A percentile compares a stretch with the other conserved stretches of the same genome.
These are phyloP conservation scores for Chrysoporthe puriensis DNA, from an alignment of 2,329 filamentous ascomycete genomes.

Conservation along the genomic window DNA sequence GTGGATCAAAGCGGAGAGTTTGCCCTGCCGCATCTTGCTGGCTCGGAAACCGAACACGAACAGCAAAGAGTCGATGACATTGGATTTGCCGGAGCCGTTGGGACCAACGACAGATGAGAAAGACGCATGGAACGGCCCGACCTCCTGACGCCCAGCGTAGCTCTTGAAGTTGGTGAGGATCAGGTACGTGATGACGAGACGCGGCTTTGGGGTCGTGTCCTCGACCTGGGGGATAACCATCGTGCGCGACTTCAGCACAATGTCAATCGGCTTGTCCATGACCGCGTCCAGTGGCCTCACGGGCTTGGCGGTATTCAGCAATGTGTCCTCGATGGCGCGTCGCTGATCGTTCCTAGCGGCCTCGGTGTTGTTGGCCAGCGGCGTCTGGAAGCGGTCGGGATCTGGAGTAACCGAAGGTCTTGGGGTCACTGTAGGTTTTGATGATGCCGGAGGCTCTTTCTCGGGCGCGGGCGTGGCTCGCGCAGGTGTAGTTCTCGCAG, in stretches of 20 bases:
- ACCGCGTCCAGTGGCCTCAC: slow-evolving; percentile 77
- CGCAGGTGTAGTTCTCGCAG: slow-evolving; percentile 18
- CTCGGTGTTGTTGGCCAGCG: slow-evolving; percentile 75
- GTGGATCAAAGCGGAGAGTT: slow-evolving; percentile 96
- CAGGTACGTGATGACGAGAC: slow-evolving; percentile 91
- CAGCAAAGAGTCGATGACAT: slow-evolving; percentile 95
- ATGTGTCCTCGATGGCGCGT: slow-evolving; percentile 50
- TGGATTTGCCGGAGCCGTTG: slow-evolving; percentile 97
- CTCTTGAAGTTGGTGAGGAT: slow-evolving; percentile 98
- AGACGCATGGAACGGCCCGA: slow-evolving; percentile 94
- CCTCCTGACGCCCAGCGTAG: slow-evolving; percentile 92
- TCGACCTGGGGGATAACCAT: slow-evolving; percentile 71
- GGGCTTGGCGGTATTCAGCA: slow-evolving; percentile 62
- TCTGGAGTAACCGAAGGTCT: slow-evolving; percentile 61
- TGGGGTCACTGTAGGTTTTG: slow-evolving; percentile 46
- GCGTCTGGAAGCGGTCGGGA: slow-evolving; percentile 56
- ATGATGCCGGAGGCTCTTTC: slow-evolving; percentile 38
- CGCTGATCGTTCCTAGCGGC: slow-evolving; percentile 66
- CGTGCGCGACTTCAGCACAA: slow-evolving; percentile 83
- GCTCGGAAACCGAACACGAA: slow-evolving; percentile 99
- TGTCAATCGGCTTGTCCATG: slow-evolving; percentile 90
- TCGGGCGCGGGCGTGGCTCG: slow-evolving; percentile 40
- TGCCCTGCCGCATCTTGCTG: slow-evolving; percentile 99
- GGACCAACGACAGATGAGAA: slow-evolving; percentile 98
- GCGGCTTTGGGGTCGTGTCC: slow-evolving; percentile 75